Conservation (phyloP, 305 asterid species). For the Fraxinus greggii region DNA sequence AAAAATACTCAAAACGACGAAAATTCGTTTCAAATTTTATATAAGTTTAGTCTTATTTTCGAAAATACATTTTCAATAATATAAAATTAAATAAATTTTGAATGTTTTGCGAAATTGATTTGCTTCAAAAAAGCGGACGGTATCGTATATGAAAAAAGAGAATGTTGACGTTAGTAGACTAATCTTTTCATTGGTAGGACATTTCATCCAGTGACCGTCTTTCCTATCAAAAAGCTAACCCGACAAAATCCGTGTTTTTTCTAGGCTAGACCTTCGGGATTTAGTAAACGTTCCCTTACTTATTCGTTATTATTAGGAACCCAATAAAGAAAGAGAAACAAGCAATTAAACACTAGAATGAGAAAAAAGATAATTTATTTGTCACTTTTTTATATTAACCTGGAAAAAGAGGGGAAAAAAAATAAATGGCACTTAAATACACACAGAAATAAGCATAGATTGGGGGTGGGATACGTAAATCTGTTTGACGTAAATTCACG, state of each 20-base stretch:
- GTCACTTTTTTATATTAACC: too few relatives aligned
- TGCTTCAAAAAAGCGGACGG: background rate
- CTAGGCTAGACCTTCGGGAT: too few relatives aligned
- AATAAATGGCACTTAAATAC: background rate
- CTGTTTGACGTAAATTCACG: background rate
- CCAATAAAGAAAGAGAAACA: background rate
- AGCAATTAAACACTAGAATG: background rate
- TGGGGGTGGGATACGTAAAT: background rate
- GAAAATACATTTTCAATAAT: background rate
- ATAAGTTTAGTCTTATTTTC: too few relatives aligned
- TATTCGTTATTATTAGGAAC: background rate
- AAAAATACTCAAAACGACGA: too few relatives aligned
- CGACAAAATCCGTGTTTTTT: too few relatives aligned
- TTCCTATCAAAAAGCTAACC: too few relatives aligned
- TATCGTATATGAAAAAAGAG: too few relatives aligned
- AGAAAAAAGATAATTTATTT: background rate
- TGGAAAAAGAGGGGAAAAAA: background rate
- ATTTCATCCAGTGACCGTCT: too few relatives aligned
- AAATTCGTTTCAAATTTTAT: too few relatives aligned
- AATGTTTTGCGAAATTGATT: background rate
- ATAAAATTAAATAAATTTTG: too few relatives aligned
- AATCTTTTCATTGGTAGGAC: too few relatives aligned
- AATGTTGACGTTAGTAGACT: too few relatives aligned
- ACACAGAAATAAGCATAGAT: background rate
- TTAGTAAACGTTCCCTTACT: background rate